phyloP scores from a whole-genome alignment of 768 basidiomycete species.

The Dioszegia aurantiaca region DNA sequence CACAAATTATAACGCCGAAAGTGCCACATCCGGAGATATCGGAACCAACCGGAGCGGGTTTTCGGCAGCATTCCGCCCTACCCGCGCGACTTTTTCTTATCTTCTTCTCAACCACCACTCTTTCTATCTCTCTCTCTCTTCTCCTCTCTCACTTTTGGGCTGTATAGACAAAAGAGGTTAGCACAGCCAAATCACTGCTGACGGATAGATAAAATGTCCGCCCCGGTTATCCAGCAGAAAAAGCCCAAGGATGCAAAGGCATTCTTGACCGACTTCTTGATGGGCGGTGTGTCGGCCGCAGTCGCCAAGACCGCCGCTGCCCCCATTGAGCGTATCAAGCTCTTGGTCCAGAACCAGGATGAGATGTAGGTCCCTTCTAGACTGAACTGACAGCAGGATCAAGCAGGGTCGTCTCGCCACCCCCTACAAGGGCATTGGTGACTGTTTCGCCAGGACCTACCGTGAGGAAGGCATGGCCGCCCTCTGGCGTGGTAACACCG shows the following conservation, averaged over 20 bases:
- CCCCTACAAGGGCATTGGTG: conserved; percentile 93
- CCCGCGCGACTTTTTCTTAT: not conserved
- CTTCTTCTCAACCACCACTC: conserved; percentile 52
- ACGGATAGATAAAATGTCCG: conserved; percentile 7
- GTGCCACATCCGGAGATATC: conserved; percentile 15
- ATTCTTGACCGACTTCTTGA: conserved; percentile 62
- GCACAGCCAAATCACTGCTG: not conserved
- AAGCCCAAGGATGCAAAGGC: conserved; percentile 88
- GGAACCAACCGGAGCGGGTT: conserved; percentile 13
- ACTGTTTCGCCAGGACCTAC: conserved; percentile 91
- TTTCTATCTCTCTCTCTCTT: no score
- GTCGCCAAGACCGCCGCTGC: conserved; percentile 98
- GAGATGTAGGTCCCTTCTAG: conserved; percentile 65
- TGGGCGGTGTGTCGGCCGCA: conserved; percentile 63
- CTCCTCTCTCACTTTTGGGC: conserved; percentile 13
- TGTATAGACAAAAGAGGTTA: conserved; percentile 51
- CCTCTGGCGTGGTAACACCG: conserved; percentile 99
- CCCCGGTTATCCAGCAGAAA: conserved; percentile 40
- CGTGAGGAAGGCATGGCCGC: conserved; percentile 90
- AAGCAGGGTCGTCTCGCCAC: conserved; percentile 96
- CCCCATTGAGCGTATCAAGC: conserved; percentile 99
- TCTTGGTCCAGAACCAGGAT: conserved; percentile 98
- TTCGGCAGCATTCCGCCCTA: not conserved
- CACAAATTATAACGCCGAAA: conserved; percentile 9
- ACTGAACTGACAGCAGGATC: conserved; percentile 61